Percentiles rank a stretch among this genome's conserved stretches.
Conservation (phyloP, 2,329 filamentous ascomycete genomes). For the Xylaria sp. region DNA sequence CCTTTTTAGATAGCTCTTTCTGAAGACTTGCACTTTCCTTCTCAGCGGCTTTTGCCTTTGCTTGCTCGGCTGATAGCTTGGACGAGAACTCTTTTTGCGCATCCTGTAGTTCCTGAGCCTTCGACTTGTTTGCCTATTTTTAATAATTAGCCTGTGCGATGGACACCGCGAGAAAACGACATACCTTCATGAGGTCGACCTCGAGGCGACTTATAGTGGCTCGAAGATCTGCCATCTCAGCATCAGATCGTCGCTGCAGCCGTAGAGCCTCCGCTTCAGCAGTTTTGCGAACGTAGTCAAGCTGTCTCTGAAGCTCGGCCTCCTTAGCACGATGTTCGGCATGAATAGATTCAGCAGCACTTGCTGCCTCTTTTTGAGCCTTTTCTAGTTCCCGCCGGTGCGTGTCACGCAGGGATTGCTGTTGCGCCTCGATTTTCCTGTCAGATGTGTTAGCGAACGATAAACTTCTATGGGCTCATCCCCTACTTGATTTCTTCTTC, state of each 20-base stretch:
- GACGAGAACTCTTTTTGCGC: slow-evolving; percentile 53
- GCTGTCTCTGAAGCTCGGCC: slow-evolving; percentile 43
- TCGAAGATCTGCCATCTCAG: slow-evolving; percentile 37
- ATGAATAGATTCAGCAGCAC: slow-evolving; percentile 28
- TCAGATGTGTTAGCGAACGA: slow-evolving; percentile 12
- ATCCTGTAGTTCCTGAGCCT: slow-evolving; percentile 61
- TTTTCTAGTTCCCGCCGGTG: slow-evolving; percentile 34
- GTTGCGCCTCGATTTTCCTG: slow-evolving; percentile 48
- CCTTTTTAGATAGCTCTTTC: slow-evolving; percentile 48
- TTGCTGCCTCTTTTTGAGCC: slow-evolving; percentile 31
- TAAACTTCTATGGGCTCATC: background rate
- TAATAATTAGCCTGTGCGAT: slow-evolving; percentile 26
- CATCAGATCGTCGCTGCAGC: slow-evolving; percentile 36
- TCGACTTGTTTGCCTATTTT: slow-evolving; percentile 60
- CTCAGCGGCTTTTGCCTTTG: slow-evolving; percentile 43
- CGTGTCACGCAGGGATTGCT: slow-evolving; percentile 50
- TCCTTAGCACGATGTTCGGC: slow-evolving; percentile 39
- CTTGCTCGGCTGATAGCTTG: slow-evolving; percentile 30
- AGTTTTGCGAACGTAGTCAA: slow-evolving; percentile 51
- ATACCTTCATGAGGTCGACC: slow-evolving; percentile 63
- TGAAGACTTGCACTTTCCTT: slow-evolving; percentile 54
- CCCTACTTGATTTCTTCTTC: slow-evolving; percentile 64
- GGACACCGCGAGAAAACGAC: slow-evolving; percentile 9
- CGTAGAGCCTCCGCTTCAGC: slow-evolving; percentile 36
- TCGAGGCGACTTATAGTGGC: slow-evolving; percentile 59